These are phyloP conservation scores for Dryas alaskensis DNA, from an alignment of 306 rosid genomes.

Conservation along the genomic window DNA sequence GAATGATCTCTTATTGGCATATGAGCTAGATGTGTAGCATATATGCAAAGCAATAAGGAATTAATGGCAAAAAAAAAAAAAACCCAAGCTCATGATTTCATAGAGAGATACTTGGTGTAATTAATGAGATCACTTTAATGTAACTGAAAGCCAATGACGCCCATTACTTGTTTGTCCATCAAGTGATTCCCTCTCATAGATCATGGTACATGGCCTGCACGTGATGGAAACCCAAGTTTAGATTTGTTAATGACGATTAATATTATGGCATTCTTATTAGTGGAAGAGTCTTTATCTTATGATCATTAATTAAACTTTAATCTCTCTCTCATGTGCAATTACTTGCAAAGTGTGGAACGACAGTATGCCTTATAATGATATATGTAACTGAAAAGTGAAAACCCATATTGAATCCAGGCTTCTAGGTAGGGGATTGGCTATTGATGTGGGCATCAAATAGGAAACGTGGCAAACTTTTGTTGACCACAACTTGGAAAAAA, in stretches of 20 bases:
- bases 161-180: conserved; percentile 4
- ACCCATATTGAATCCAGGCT: neutral
- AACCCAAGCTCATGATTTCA: neutral
- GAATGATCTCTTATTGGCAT: too few species aligned
- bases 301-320: neutral
- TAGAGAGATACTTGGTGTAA: neutral
- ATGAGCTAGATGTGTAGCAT: too few species aligned
- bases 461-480: conserved; percentile 21
- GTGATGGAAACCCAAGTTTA: conserved; percentile 30
- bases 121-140: neutral
- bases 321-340: neutral
- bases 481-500: conserved; percentile 15
- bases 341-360: neutral
- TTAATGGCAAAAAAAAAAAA: neutral
- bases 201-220: conserved; percentile 15
- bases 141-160: neutral
- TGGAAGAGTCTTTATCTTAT: neutral
- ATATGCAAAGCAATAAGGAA: neutral
- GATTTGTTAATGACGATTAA: neutral
- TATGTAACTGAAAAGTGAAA: neutral
- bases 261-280: neutral
- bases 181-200: conserved; percentile 24
- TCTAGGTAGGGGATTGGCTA: neutral
- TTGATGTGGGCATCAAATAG: neutral
- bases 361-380: neutral